Evolutionary conservation across 106 monocot genomes (phyloP), one percentile per base, ranked within the genome.

Genomic region (Dendrobium nobile): DNA sequence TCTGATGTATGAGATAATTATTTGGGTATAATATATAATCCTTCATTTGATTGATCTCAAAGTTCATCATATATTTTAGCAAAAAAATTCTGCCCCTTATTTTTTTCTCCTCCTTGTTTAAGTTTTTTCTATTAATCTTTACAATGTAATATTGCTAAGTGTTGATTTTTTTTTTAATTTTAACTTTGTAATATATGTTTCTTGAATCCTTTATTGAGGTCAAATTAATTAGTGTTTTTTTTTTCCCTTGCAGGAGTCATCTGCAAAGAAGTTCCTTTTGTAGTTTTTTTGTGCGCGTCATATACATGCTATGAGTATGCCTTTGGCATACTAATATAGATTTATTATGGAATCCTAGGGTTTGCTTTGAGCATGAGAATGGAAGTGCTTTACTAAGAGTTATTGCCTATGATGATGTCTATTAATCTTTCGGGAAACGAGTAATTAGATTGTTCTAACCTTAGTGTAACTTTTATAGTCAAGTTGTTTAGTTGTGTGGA

Each of bases 261-360:
- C 72, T 78, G 51, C 44, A 74, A 74, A 74, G 56, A 40, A 75
- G 4, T 45, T 79, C n/a, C 41, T 79, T 41, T 84, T 76, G 67
- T 79, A 51, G 26, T 15, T 54, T 79, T 20, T 26, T 75, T 81
- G 37, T 79, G 61, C 24, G 24, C 41, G 41, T 78, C 19, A 41
- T 22, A 65, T 54, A n/a, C 51, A 76, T 11, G 22, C 27, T 15
- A 47, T 15, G 8, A 5, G 76, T 26, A 24, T 48, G 47, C 76
- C 27, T 76, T 48, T 48, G n/a, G 26, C 24, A 26, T 13, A 4
- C 47, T 27, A 47, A 26, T 22, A 47, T 76, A 47, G 47, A 76
- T 47, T 76, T 74, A 28, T 44, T 9, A 74, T 20, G 43, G 74
- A 42, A 44, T 28, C 4, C 20, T 74, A 15, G 41, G 42, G 11